A percentile compares a stretch with the other conserved stretches of the same genome.
phyloP scores from a whole-genome alignment of 495 filamentous ascomycete species.

The Penicillium cinerascens region DNA sequence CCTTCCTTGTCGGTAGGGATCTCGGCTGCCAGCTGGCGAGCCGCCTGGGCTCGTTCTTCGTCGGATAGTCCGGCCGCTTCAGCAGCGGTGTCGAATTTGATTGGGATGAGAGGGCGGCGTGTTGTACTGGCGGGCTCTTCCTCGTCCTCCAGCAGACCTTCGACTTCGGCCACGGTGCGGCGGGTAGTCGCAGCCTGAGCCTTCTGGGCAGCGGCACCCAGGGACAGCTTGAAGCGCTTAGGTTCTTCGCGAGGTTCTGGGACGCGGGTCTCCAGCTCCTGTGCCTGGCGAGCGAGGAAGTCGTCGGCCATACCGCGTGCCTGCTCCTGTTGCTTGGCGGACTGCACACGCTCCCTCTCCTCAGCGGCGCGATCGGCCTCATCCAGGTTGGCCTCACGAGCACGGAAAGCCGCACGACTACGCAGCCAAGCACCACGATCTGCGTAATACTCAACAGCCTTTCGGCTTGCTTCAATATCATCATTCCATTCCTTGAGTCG shows the following conservation, averaged over 20 bases:
- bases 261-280: slow-evolving; percentile 64
- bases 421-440: slow-evolving; percentile 82
- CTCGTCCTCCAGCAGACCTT: slow-evolving; percentile 90
- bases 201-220: slow-evolving; percentile 83
- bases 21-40: slow-evolving; percentile 76
- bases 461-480: slow-evolving; percentile 70
- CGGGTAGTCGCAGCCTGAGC: slow-evolving; percentile 68
- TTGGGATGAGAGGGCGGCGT: slow-evolving; percentile 81
- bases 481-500: slow-evolving; percentile 83
- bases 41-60: slow-evolving; percentile 77
- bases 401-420: slow-evolving; percentile 69
- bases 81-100: slow-evolving; percentile 80
- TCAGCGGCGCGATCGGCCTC: slow-evolving; percentile 78
- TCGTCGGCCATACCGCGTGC: slow-evolving; percentile 85
- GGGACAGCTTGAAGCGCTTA: slow-evolving; percentile 88
- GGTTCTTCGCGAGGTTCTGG: slow-evolving; percentile 69
- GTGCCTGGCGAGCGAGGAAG: slow-evolving; percentile 85
- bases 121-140: slow-evolving; percentile 70
- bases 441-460: slow-evolving; percentile 76
- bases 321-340: slow-evolving; percentile 69
- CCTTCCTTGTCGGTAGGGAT: slow-evolving; percentile 86
- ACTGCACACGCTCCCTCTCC: slow-evolving; percentile 64
- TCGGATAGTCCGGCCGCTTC: slow-evolving; percentile 68
- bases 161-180: slow-evolving; percentile 87
- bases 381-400: slow-evolving; percentile 69